These are phyloP conservation scores for Circinella minor DNA, from an alignment of 371 early-diverging fungal species.

Conservation along the genomic window DNA sequence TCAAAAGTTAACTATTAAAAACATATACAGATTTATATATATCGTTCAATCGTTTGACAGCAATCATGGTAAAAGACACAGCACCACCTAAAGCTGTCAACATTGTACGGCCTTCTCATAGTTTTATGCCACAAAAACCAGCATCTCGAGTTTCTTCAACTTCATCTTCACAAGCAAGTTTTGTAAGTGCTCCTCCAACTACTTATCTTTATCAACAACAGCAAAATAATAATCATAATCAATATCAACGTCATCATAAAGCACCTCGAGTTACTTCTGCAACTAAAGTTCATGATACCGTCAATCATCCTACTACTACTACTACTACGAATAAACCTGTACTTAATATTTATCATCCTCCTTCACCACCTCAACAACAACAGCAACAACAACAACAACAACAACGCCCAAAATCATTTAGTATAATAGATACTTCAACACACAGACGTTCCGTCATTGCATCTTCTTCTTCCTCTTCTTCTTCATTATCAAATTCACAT, in stretches of 20 bases:
- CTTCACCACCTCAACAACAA: slow-evolving; percentile 13
- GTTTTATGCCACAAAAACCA: slow-evolving; percentile 13
- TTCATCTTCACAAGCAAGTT: slow-evolving; percentile 12
- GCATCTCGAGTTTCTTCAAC: slow-evolving; percentile 9
- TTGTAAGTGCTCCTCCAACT: slow-evolving; percentile 11
- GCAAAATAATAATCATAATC: not conserved
- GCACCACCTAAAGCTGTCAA: slow-evolving; percentile 30
- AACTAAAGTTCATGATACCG: slow-evolving; percentile 5
- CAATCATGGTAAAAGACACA: slow-evolving; percentile 14
- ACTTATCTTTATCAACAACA: slow-evolving; percentile 3
- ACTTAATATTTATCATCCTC: slow-evolving; percentile 25
- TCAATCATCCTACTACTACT: not conserved
- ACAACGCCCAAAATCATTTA: not conserved
- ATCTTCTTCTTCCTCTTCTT: slow-evolving; percentile 17
- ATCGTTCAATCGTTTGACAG: not conserved
- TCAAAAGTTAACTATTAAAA: not conserved
- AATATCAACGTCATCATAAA: slow-evolving; percentile 1
- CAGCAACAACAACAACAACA: slow-evolving; percentile 2
- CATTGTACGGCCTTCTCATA: slow-evolving; percentile 20
- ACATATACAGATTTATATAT: not conserved
- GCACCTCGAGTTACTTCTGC: slow-evolving; percentile 11
- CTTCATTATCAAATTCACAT: not conserved
- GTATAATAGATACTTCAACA: not conserved
- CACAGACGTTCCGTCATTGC: not conserved
- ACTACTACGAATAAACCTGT: slow-evolving; percentile 5